Evolutionary conservation across 768 basidiomycete genomes (phyloP).

Genomic region (Boletus vermiculosoides): DNA sequence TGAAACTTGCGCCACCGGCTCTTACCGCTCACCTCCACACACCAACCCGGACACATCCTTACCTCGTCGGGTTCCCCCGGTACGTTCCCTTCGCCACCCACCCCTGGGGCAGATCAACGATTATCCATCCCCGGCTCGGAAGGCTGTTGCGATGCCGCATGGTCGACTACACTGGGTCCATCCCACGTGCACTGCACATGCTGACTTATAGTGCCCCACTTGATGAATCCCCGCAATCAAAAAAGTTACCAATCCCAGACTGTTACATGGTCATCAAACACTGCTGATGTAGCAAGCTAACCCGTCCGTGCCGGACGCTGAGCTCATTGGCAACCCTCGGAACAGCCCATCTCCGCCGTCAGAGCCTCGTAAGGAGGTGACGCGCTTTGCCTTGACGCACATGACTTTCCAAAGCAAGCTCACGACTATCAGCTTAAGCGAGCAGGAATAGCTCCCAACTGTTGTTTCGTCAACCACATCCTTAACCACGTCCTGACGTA

Average conservation of each 20-base stretch:
- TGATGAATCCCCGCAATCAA: slow-evolving; percentile 12
- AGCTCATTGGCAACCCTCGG: slow-evolving; percentile 1
- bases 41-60: neutral
- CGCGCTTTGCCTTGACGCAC: neutral
- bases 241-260: neutral
- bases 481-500: neutral
- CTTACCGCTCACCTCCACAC: slow-evolving; percentile 10
- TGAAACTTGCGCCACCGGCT: slow-evolving; percentile 30
- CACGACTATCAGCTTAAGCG: neutral
- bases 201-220: neutral
- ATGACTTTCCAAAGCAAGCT: neutral
- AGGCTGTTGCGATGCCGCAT: neutral
- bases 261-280: neutral
- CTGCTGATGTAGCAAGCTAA: neutral
- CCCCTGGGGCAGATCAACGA: slow-evolving; percentile 10
- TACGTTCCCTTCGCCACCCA: slow-evolving; percentile 7
- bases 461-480: neutral
- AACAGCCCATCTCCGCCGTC: neutral
- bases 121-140: neutral
- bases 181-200: slow-evolving; percentile 6
- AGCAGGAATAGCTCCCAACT: neutral
- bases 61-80: slow-evolving; percentile 18
- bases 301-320: slow-evolving; percentile 3
- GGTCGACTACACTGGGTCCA: neutral
- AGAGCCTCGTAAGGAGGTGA: neutral